Evolutionary conservation across 164 flowering plant species (phyloP).

Genomic region (Liquidambar formosana): DNA sequence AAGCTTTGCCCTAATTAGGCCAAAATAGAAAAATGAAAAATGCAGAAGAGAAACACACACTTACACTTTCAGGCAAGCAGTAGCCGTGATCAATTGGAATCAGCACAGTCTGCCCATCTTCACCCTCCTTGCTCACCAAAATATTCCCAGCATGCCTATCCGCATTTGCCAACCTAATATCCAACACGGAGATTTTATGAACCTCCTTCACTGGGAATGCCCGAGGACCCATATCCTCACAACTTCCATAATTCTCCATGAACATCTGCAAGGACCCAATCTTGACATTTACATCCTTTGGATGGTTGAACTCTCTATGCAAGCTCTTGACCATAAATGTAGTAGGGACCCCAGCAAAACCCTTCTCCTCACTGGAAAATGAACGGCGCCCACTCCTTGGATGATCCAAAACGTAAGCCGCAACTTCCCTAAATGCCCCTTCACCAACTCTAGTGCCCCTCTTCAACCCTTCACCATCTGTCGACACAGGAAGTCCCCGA

Average conservation of each 20-base stretch:
- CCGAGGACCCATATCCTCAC: constrained; percentile 65
- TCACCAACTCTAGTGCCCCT: constrained; percentile 60
- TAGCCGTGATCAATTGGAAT: constrained; percentile 76
- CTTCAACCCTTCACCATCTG: constrained; percentile 58
- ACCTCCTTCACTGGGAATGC: constrained; percentile 55
- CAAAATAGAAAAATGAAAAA: too few relatives aligned
- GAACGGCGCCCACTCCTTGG: constrained; percentile 40
- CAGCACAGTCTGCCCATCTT: constrained; percentile 34
- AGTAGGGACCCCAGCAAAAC: constrained; percentile 66
- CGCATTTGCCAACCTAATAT: constrained; percentile 68
- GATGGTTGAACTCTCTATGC: constrained; percentile 51
- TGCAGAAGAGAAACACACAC: constrained; percentile 28
- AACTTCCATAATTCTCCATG: constrained; percentile 54
- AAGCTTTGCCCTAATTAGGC: neutral
- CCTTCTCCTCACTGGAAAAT: constrained; percentile 27
- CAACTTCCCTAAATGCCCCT: constrained; percentile 64
- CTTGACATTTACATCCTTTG: constrained; percentile 31
- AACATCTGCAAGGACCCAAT: constrained; percentile 64
- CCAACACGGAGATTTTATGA: constrained; percentile 63
- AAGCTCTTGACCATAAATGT: constrained; percentile 46
- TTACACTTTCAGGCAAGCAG: constrained; percentile 62
- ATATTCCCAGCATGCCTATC: constrained; percentile 72
- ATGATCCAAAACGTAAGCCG: constrained; percentile 58
- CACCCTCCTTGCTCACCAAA: constrained; percentile 35
- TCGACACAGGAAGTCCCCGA: constrained; percentile 43